These are phyloP conservation scores for Chalciporus piperatus DNA, from an alignment of 768 basidiomycete genomes.

Conservation along the genomic window DNA sequence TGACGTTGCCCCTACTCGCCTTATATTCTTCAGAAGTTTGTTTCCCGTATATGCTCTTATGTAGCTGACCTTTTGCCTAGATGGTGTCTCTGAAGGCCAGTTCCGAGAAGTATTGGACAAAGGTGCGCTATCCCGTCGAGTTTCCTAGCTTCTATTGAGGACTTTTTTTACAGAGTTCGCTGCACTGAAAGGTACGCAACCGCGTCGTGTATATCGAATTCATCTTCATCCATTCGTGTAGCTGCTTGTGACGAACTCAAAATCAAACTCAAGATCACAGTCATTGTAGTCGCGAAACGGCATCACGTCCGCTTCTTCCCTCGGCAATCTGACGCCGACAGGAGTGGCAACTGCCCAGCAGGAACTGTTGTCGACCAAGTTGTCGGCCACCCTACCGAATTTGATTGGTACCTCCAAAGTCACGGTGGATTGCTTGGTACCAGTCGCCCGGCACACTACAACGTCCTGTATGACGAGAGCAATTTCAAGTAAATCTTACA, in stretches of 20 bases:
- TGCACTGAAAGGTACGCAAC: constrained; percentile 49
- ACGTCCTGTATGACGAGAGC: constrained; percentile 47
- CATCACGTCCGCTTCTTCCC: constrained; percentile 55
- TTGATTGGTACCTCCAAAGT: constrained; percentile 76
- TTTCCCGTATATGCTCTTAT: not conserved
- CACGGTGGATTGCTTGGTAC: constrained; percentile 79
- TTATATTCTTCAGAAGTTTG: constrained; percentile 74
- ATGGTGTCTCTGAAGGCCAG: constrained; percentile 58
- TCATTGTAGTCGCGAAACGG: constrained; percentile 75
- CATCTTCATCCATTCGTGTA: constrained; percentile 26
- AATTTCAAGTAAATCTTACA: constrained; percentile 47
- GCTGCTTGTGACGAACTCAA: constrained; percentile 60
- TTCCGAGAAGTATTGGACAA: constrained; percentile 47
- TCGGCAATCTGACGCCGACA: constrained; percentile 47
- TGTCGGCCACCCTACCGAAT: constrained; percentile 67
- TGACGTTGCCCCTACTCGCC: constrained; percentile 54
- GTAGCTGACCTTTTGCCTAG: constrained; percentile 23
- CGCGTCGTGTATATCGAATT: not conserved
- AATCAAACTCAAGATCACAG: constrained; percentile 65
- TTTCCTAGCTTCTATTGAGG: not conserved
- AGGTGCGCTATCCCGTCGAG: constrained; percentile 19
- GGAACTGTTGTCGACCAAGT: constrained; percentile 76
- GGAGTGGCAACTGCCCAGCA: constrained; percentile 69
- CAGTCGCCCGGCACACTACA: constrained; percentile 63
- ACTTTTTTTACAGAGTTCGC: constrained; percentile 47